phyloP scores from a whole-genome alignment of 768 basidiomycete genomes.

The Phylloporus sp. region DNA sequence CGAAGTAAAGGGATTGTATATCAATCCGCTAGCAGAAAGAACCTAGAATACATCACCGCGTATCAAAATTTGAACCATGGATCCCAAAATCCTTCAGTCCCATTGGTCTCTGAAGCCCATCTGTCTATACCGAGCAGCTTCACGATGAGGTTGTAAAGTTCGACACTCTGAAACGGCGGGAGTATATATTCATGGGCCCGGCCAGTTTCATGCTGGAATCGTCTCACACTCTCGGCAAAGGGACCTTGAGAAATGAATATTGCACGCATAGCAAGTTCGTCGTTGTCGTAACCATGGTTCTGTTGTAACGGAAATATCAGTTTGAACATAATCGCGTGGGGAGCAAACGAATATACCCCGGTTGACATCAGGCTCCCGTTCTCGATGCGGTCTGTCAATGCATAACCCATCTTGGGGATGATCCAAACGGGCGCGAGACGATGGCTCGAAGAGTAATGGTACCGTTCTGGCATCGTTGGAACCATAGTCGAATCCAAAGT shows the following conservation, averaged over 20 bases:
- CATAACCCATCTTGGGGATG: slow-evolving; percentile 74
- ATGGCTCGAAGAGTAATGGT: slow-evolving; percentile 63
- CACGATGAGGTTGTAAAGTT: slow-evolving; percentile 77
- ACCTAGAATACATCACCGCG: background rate
- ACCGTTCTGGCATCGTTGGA: slow-evolving; percentile 64
- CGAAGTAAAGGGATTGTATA: background rate
- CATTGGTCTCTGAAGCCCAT: slow-evolving; percentile 60
- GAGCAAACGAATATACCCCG: slow-evolving; percentile 43
- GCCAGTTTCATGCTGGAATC: slow-evolving; percentile 9
- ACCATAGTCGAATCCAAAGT: background rate
- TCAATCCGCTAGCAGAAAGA: background rate
- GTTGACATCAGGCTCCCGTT: slow-evolving; percentile 52
- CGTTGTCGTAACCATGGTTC: slow-evolving; percentile 89
- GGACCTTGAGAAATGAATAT: slow-evolving; percentile 89
- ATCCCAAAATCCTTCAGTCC: slow-evolving; percentile 79
- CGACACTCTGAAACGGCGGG: slow-evolving; percentile 74
- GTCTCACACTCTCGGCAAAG: slow-evolving; percentile 43
- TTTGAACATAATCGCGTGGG: background rate
- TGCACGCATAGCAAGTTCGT: slow-evolving; percentile 70
- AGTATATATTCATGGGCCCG: slow-evolving; percentile 50
- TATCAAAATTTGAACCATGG: slow-evolving; percentile 30
- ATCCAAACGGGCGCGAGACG: slow-evolving; percentile 83
- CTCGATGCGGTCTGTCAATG: slow-evolving; percentile 61
- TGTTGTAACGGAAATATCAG: slow-evolving; percentile 24
- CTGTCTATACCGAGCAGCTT: slow-evolving; percentile 60